Evolutionary conservation across 2,329 filamentous ascomycete species (phyloP).

Genomic region (Penicillium hordei): DNA sequence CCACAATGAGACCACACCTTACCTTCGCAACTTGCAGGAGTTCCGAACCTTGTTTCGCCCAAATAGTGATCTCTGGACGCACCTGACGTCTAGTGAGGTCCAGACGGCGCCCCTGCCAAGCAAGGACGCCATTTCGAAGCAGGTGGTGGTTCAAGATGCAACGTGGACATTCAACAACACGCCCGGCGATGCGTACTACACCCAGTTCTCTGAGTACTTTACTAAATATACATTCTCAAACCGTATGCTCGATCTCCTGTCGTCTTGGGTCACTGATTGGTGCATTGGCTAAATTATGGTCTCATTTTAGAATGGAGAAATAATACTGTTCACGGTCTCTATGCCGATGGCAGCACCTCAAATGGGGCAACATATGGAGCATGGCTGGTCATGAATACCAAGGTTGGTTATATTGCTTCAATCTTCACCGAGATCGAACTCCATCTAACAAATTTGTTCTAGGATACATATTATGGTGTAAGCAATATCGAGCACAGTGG

Average conservation of each 20-base stretch:
- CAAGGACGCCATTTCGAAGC: conserved; percentile 34
- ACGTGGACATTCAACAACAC: conserved; percentile 61
- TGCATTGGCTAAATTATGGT: neutral
- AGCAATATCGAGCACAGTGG: neutral
- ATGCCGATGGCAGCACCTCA: conserved; percentile 53
- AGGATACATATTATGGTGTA: conserved; percentile 35
- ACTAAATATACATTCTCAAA: conserved; percentile 66
- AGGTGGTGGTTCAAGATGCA: conserved; percentile 61
- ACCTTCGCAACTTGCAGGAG: conserved; percentile 60
- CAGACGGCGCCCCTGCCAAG: conserved; percentile 56
- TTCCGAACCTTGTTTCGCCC: conserved; percentile 62
- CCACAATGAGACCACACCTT: conserved; percentile 57
- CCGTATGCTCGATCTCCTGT: conserved; percentile 24
- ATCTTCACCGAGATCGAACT: neutral
- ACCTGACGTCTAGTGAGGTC: conserved; percentile 58
- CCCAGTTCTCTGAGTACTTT: conserved; percentile 60
- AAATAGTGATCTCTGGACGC: conserved; percentile 61
- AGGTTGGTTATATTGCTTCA: conserved; percentile 53
- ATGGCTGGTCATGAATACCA: conserved; percentile 65
- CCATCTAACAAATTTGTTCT: neutral
- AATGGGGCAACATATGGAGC: conserved; percentile 56
- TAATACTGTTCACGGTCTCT: conserved; percentile 58
- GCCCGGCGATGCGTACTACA: conserved; percentile 56
- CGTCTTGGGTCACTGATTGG: neutral
- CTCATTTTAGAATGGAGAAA: conserved; percentile 50